phyloP scores from a whole-genome alignment of 768 basidiomycete species.

The Suillus brevipes region DNA sequence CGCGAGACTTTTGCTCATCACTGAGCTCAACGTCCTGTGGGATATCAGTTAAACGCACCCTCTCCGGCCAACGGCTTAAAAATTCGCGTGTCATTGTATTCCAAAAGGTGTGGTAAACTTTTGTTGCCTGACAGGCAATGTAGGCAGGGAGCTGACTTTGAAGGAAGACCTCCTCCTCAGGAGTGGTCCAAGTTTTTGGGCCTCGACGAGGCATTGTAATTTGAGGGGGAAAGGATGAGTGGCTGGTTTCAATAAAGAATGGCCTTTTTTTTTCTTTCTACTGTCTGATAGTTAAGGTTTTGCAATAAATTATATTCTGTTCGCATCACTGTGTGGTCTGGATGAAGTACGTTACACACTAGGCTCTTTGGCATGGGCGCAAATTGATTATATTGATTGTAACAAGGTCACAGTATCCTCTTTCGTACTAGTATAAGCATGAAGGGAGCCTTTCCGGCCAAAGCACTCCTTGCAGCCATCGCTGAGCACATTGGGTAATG shows the following conservation, averaged over 20 bases:
- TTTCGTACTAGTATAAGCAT: too few relatives aligned
- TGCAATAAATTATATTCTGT: too few relatives aligned
- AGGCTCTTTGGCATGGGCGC: too few relatives aligned
- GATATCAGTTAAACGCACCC: neutral
- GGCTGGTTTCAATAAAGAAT: too few relatives aligned
- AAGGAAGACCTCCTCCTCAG: neutral
- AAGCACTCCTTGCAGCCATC: conserved; percentile 49
- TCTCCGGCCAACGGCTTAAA: neutral
- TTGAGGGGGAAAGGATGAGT: neutral
- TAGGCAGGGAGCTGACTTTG: neutral
- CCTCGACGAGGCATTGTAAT: neutral
- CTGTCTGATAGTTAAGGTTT: too few relatives aligned
- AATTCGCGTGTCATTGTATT: neutral
- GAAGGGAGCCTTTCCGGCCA: conserved; percentile 46
- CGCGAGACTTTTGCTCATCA: neutral
- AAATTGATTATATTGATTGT: too few relatives aligned
- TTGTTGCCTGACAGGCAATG: neutral
- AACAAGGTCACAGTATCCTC: too few relatives aligned
- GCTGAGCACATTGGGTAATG: conserved; percentile 48
- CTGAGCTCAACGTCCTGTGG: neutral
- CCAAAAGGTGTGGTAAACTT: neutral
- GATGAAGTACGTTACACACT: too few relatives aligned
- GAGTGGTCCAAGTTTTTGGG: neutral
- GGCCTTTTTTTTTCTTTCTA: too few relatives aligned
- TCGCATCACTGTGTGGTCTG: too few relatives aligned